Percentiles rank a stretch among this genome's conserved stretches.
Evolutionary conservation across 2,329 filamentous ascomycete species (phyloP).

Genomic region (Pseudopithomyces maydicus): DNA sequence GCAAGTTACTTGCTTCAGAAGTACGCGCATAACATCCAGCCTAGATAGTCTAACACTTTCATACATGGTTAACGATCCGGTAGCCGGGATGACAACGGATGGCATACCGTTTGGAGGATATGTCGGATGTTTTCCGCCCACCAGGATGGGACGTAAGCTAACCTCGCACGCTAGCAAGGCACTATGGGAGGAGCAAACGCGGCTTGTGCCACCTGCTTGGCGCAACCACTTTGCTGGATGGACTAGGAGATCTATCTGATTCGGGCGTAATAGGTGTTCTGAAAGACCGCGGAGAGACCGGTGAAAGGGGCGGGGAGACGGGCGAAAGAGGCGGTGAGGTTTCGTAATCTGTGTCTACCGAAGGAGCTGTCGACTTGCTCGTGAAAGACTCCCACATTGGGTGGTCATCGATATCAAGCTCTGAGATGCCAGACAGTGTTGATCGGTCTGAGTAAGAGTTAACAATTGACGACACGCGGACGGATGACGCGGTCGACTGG

Average conservation of each 20-base stretch:
- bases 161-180: constrained; percentile 2
- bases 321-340: constrained; percentile 10
- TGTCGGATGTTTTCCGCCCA: neutral
- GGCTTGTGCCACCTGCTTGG: constrained; percentile 38
- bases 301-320: constrained; percentile 6
- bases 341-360: constrained; percentile 12
- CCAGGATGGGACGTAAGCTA: constrained; percentile 7
- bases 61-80: neutral
- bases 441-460: constrained; percentile 38
- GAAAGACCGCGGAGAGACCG: constrained; percentile 13
- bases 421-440: constrained; percentile 35
- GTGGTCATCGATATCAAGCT: constrained; percentile 24
- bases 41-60: no score
- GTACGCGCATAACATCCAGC: no score
- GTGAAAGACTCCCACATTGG: constrained; percentile 6
- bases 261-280: constrained; percentile 12
- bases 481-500: constrained; percentile 18
- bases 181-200: constrained; percentile 34
- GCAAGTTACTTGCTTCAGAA: no score
- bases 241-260: constrained; percentile 18
- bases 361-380: constrained; percentile 16
- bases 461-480: constrained; percentile 35
- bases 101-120: constrained; percentile 13
- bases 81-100: constrained; percentile 8
- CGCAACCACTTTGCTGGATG: constrained; percentile 18